These are phyloP conservation scores for Macrophomina phaseolina DNA, from an alignment of 2,329 filamentous ascomycete species.

Conservation along the genomic window DNA sequence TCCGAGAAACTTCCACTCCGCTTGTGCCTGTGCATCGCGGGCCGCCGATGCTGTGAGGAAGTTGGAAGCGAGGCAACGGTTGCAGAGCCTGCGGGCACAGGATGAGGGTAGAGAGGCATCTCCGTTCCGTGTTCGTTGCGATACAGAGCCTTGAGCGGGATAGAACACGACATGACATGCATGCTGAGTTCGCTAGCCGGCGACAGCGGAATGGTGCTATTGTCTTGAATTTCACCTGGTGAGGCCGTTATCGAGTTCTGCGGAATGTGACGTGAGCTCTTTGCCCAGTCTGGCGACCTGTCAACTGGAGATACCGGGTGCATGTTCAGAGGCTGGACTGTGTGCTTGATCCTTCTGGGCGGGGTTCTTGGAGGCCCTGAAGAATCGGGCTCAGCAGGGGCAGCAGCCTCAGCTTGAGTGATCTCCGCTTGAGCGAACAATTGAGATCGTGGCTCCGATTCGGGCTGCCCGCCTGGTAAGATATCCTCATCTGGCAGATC, in stretches of 20 bases:
- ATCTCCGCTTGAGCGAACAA: not conserved
- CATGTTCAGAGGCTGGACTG: slow-evolving; percentile 1
- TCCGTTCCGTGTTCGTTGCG: slow-evolving; percentile 46
- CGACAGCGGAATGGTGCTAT: slow-evolving; percentile 46
- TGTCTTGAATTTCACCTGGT: slow-evolving; percentile 38
- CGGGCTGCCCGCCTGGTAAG: slow-evolving; percentile 74
- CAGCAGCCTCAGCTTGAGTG: not conserved
- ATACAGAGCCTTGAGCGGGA: slow-evolving; percentile 51
- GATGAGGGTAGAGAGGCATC: slow-evolving; percentile 45
- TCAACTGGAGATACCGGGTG: not conserved
- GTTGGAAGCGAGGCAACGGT: slow-evolving; percentile 1
- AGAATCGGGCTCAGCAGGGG: not conserved
- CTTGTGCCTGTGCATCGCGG: slow-evolving; percentile 65
- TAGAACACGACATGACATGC: slow-evolving; percentile 65
- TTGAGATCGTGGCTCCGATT: not conserved
- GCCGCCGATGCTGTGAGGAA: slow-evolving; percentile 33
- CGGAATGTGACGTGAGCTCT: slow-evolving; percentile 42
- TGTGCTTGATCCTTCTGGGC: slow-evolving; percentile 2
- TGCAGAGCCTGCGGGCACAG: slow-evolving; percentile 33
- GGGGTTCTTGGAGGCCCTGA: slow-evolving; percentile 13
- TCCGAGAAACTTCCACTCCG: slow-evolving; percentile 88
- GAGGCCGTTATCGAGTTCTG: slow-evolving; percentile 45
- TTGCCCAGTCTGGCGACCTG: slow-evolving; percentile 25
- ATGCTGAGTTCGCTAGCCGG: slow-evolving; percentile 59
- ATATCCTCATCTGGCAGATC: slow-evolving; percentile 71